Percentiles rank a stretch among this genome's conserved stretches.
These are phyloP conservation scores for Nyctanthes arbortristis DNA, from an alignment of 257 asterid species.

Conservation along the genomic window DNA sequence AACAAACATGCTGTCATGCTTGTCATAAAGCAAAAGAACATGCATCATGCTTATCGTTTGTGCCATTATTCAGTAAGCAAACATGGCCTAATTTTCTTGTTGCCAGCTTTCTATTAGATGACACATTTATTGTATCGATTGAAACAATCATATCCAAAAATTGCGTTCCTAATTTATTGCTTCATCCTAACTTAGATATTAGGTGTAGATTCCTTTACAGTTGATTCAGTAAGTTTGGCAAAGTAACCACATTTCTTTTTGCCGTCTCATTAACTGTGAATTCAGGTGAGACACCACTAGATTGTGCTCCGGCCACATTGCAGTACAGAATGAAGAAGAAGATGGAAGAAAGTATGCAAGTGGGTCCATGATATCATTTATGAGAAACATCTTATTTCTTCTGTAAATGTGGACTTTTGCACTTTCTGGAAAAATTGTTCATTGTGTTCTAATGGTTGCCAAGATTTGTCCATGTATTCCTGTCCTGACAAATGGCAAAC, in stretches of 20 bases:
- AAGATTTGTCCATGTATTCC: conserved; percentile 23
- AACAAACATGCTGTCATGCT: neutral
- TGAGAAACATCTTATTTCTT: conserved; percentile 11
- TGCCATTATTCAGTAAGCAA: conserved; percentile 12
- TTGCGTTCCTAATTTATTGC: conserved; percentile 2
- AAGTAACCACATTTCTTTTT: conserved; percentile 11
- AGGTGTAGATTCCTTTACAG: neutral
- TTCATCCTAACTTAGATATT: conserved; percentile 6
- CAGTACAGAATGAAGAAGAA: conserved; percentile 89
- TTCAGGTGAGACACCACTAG: conserved; percentile 93
- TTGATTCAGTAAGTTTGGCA: neutral
- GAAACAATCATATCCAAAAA: neutral
- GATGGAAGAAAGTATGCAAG: conserved; percentile 52
- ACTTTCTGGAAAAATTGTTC: conserved; percentile 22
- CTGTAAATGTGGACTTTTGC: conserved; percentile 22
- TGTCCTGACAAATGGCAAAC: conserved; percentile 25
- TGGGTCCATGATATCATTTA: conserved; percentile 23
- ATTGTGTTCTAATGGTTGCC: conserved; percentile 19
- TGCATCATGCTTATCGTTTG: conserved; percentile 11
- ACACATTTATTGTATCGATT: neutral
- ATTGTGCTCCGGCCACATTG: conserved; percentile 95
- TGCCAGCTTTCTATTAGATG: conserved; percentile 8
- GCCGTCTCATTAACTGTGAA: conserved; percentile 13
- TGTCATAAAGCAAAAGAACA: conserved; percentile 14
- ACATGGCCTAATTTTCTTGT: conserved; percentile 3